Base-by-base conservation (phyloP, 192 early-diverging fungal genomes). In the Allomyces macrogynus region DNA sequence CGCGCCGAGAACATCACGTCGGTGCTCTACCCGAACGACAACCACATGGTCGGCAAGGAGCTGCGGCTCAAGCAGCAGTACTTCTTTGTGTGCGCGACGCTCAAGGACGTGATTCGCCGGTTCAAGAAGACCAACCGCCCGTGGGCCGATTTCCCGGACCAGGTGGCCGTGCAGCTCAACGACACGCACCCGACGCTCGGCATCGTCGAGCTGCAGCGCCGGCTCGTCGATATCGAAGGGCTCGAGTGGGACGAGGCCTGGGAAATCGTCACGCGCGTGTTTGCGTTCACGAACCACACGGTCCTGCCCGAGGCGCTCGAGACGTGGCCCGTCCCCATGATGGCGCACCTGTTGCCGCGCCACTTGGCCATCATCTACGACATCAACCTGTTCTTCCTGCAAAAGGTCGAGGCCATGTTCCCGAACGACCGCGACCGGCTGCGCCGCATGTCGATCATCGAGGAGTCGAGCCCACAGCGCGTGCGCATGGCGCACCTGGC, bases 351-450 rank as follows among this genome's bases (percentile, higher is more conserved):
- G 22, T 79, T 98, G 65, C 95, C 95, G 43, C 84, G 95, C 67
- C 92, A 95, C 76, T 87, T 98, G 90, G 89, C 90, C 74, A 92
- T 98, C 74, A 97, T 98, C 74, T 98, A 95, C 72, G 93, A 98
- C 74, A 89, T 98, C 82, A 98, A 98, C 75, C 76, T 98, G 78
- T 98, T 85, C 83, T 98, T 98, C 76, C 74, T 98, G 67, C 95
- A 98, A 79, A 76, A 77, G 62, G 93, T 98, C 23, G 95, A 98
- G 77, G 79, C 79, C 72, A 71, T 71, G 68, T 91, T 78, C 78
- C 91, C 91, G 12, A 81, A 80, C 68, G 92, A 98, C 72, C 90
- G 93, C 66, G 86, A 85, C 54, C 73, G 90, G 24, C 77, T 95
- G 60, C 80, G 85, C 66, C 80, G 83, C 66, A 85, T 97, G 79